phyloP scores from a whole-genome alignment of 768 basidiomycete genomes.

The Termitomyces heimii region DNA sequence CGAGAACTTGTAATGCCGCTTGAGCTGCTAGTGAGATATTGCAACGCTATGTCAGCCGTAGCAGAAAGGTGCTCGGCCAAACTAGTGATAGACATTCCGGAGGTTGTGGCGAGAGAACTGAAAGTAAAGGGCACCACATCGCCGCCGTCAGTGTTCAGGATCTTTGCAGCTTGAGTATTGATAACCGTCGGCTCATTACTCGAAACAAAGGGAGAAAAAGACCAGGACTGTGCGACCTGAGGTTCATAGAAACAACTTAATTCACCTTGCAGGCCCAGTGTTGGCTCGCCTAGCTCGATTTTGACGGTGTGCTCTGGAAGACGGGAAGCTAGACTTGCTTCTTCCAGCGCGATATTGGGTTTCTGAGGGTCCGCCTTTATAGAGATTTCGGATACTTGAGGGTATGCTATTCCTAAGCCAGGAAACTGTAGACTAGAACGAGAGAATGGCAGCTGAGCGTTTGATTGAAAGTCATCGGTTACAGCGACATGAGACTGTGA shows the following conservation, averaged over 20 bases:
- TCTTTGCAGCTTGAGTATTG: neutral
- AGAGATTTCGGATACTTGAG: neutral
- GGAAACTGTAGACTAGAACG: conserved; percentile 19
- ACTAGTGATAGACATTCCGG: conserved; percentile 26
- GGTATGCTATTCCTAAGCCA: conserved; percentile 10
- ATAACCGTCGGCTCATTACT: neutral
- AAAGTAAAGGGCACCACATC: conserved; percentile 13
- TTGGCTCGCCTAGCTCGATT: conserved; percentile 4
- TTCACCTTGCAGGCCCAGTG: conserved; percentile 11
- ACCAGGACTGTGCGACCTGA: conserved; percentile 9
- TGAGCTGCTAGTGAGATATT: conserved; percentile 15
- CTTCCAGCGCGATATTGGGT: neutral
- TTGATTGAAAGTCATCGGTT: conserved; percentile 30
- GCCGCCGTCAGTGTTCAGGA: conserved; percentile 3
- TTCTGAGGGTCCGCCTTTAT: conserved; percentile 1
- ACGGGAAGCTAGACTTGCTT: neutral
- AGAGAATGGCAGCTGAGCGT: conserved; percentile 15
- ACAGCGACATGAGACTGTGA: conserved; percentile 13
- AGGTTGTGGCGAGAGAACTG: conserved; percentile 21
- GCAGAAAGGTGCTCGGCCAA: conserved; percentile 30
- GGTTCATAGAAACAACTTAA: conserved; percentile 8
- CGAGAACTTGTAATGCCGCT: neutral
- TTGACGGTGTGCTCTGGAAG: neutral
- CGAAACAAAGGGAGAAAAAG: conserved; percentile 2
- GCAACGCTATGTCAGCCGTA: conserved; percentile 26